Evolutionary conservation across 768 basidiomycete genomes (phyloP), one percentile per base, ranked within the genome.

Genomic region (Russula emetica): DNA sequence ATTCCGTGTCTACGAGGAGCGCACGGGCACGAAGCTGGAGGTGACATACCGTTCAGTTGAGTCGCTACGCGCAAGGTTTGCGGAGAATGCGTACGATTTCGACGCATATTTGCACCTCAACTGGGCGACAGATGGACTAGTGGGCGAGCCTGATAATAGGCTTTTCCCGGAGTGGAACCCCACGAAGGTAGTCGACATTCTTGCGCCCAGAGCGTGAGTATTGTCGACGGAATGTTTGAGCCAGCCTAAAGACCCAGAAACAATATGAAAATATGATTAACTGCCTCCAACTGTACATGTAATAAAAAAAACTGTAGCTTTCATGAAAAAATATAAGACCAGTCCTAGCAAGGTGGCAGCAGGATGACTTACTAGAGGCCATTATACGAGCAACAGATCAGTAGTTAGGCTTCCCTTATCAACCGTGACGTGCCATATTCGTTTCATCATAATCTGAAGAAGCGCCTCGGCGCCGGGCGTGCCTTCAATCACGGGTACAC

Each of bases 401-500:
- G 47, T n/a, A 1, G 30, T 18, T 6, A 65, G 54, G 18, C 55
- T 45, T 42, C 52, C 59, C 32, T 52, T 56, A 36, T 49, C 45
- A 36, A 47, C 56, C 11, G 61, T 34, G 7, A 76, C 66, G 14
- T 73, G 81, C 86, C 87, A 90, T 20, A 90, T 77, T 60, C 88
- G 79, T 58, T 78, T 66, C 14, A 81, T 67, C 63, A 90, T 67
- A 7, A 84, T 61, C 18, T 73, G 69, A 16, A 88, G 68, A 49
- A 91, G 75, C 0, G 61, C 71, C 30, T 76, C 74, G 7, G 82
- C 76, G 4, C 90, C 90, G n/a, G 90, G 90, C 13, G 88, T 91
- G 45, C 75, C 63, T n/a, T 76, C 76, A 22, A 90, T 69, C n/a
- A 72, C 70, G 26, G 70, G 66, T n/a, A 77, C 70, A 32, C 76